These are phyloP conservation scores for Solanum chiquidenum DNA, from an alignment of 257 asterid genomes.

Conservation along the genomic window DNA sequence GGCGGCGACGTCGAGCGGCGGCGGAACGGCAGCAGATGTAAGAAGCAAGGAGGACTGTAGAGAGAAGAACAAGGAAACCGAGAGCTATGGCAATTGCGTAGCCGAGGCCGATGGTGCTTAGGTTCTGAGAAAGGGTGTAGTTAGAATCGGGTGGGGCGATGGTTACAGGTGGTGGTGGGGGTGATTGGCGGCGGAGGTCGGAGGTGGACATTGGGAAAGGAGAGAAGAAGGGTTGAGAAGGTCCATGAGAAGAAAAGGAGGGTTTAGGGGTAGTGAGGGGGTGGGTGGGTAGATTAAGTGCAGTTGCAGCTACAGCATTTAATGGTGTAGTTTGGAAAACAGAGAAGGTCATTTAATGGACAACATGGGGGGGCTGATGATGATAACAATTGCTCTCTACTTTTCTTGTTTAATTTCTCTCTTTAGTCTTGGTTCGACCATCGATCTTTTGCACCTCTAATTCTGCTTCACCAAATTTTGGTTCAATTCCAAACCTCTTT, in stretches of 20 bases:
- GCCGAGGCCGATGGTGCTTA: slow-evolving; percentile 48
- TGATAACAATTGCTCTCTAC: neutral
- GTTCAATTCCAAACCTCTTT: neutral
- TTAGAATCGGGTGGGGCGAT: slow-evolving; percentile 3
- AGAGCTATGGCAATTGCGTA: slow-evolving; percentile 68
- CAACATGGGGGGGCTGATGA: slow-evolving; percentile 20
- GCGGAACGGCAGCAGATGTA: slow-evolving; percentile 77
- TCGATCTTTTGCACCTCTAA: neutral
- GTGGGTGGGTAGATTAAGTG: slow-evolving; percentile 44
- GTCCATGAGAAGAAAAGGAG: slow-evolving; percentile 42
- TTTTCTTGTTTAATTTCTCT: neutral
- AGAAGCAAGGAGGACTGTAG: slow-evolving; percentile 53
- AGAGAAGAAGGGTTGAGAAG: neutral
- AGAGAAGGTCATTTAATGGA: slow-evolving; percentile 40
- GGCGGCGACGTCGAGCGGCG: slow-evolving; percentile 50
- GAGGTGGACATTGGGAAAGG: slow-evolving; percentile 37
- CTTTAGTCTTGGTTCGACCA: neutral
- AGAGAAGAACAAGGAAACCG: slow-evolving; percentile 60
- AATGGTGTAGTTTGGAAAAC: slow-evolving; percentile 35
- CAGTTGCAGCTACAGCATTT: slow-evolving; percentile 31
- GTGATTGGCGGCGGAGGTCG: slow-evolving; percentile 19
- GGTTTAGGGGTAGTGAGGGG: neutral
- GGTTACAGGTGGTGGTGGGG: slow-evolving; percentile 24
- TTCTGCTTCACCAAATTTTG: neutral
- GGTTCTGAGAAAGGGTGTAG: slow-evolving; percentile 10